Base-by-base conservation (phyloP, 2,329 filamentous ascomycete genomes). In the Fusarium clavum region DNA sequence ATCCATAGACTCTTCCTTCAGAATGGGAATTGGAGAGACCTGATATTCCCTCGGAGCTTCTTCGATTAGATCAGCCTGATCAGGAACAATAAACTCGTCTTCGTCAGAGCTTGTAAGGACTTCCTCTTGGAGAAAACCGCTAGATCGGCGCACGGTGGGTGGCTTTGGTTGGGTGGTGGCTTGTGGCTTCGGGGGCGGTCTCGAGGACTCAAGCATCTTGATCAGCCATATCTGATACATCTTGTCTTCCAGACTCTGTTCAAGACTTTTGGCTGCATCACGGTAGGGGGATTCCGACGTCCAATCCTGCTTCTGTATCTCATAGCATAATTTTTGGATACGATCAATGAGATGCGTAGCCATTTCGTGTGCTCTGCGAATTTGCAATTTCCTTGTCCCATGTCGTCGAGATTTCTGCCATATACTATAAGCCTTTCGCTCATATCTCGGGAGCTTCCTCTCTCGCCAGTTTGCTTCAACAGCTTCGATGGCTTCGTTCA, bases 181-280 rank as follows among this genome's bases (percentile, higher is more conserved):
- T 18, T 73, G 69, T 14, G 75, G 76, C 54, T 81, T 83, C 5
- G 81, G 77, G 1, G 84, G 83, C 48, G 80, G 79, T 16, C 60
- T 46, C 8, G 80, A 81, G 20, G 81, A 81, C 41, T 79, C 78
- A 7, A 90, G 79, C 25, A 86, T 71, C 9, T 77, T 69, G n/a
- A 86, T 80, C 5, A 82, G 76, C 87, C 87, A 91, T 10, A 76
- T 73, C 11, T 84, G 77, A 41, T 87, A 78, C 73, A 90, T 82
- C 51, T 87, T 86, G 57, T 91, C 86, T 38, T 87, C 85, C 1
- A 97, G 79, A 6, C 85, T 93, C 7, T 83, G 81, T 63, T 95
- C 89, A 57, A 97, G 81, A 38, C 81, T 85, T 13, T 81, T 79
- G 51, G 89, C 89, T 72, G 89, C 87, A 8, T 79, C 80, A 27